Evolutionary conservation across 768 basidiomycete genomes (phyloP).

Genomic region (Leccinum ochraceum): DNA sequence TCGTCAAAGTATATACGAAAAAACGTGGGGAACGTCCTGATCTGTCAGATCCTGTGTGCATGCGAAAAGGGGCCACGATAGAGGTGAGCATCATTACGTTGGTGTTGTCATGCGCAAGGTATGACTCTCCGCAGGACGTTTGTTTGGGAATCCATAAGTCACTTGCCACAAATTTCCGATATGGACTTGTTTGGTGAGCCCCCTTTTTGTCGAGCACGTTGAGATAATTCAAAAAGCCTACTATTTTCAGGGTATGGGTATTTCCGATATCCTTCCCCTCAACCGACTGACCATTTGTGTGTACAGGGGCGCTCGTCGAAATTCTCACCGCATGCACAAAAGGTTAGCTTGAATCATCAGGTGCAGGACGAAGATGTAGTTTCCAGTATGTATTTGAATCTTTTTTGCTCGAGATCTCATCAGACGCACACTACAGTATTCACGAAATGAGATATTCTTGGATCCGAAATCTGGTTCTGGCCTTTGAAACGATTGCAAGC

Average conservation of each 20-base stretch:
- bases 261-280: background rate
- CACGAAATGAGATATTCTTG: slow-evolving; percentile 27
- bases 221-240: slow-evolving; percentile 6
- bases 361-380: slow-evolving; percentile 90
- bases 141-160: slow-evolving; percentile 93
- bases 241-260: slow-evolving; percentile 28
- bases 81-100: slow-evolving; percentile 51
- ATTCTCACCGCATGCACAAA: slow-evolving; percentile 92
- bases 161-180: slow-evolving; percentile 88
- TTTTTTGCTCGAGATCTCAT: slow-evolving; percentile 2
- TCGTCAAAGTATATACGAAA: slow-evolving; percentile 95
- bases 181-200: slow-evolving; percentile 88
- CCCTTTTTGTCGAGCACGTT: background rate
- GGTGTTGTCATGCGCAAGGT: background rate
- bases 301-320: slow-evolving; percentile 88
- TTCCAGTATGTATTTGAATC: slow-evolving; percentile 59
- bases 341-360: slow-evolving; percentile 81
- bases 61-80: slow-evolving; percentile 90
- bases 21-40: slow-evolving; percentile 95
- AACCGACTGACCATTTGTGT: background rate
- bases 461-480: background rate
- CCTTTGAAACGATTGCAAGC: background rate
- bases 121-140: slow-evolving; percentile 54
- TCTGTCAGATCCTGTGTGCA: slow-evolving; percentile 84
- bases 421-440: slow-evolving; percentile 24